Percentiles rank a stretch among this genome's conserved stretches.
phyloP scores from a whole-genome alignment of 2,329 filamentous ascomycete species.

The Ophiostoma sp. region DNA sequence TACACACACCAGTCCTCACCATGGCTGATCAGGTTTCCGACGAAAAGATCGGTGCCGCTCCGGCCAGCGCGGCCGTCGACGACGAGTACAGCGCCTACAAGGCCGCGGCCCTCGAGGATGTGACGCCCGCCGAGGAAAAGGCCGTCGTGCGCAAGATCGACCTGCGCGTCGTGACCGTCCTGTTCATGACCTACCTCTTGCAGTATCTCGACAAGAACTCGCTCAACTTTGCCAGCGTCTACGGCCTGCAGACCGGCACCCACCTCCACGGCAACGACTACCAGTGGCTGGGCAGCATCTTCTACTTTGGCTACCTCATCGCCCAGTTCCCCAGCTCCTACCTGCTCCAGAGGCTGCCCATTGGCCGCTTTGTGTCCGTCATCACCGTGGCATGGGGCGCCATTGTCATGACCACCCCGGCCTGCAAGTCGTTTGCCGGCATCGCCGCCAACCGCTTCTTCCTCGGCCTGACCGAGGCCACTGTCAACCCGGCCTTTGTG shows the following conservation, averaged over 20 bases:
- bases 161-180: conserved; percentile 48
- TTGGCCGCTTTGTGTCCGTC: conserved; percentile 37
- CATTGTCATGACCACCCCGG: conserved; percentile 46
- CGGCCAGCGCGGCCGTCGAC: background rate
- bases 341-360: conserved; percentile 33
- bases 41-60: background rate
- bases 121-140: conserved; percentile 29
- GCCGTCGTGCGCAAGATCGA: conserved; percentile 53
- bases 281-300: conserved; percentile 31
- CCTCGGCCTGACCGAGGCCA: conserved; percentile 59
- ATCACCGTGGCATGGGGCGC: conserved; percentile 54
- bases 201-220: conserved; percentile 56
- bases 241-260: conserved; percentile 23
- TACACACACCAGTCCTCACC: background rate
- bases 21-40: background rate
- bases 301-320: conserved; percentile 25
- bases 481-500: conserved; percentile 48
- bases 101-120: background rate
- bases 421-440: conserved; percentile 49
- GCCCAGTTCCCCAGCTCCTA: conserved; percentile 33
- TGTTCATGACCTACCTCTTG: conserved; percentile 55
- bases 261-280: conserved; percentile 34
- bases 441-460: conserved; percentile 54
- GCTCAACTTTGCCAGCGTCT: conserved; percentile 27
- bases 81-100: conserved; percentile 11